A percentile compares a stretch with the other conserved stretches of the same genome.
phyloP scores from a whole-genome alignment of 768 basidiomycete genomes.

The Psilocybe subaeruginosa region DNA sequence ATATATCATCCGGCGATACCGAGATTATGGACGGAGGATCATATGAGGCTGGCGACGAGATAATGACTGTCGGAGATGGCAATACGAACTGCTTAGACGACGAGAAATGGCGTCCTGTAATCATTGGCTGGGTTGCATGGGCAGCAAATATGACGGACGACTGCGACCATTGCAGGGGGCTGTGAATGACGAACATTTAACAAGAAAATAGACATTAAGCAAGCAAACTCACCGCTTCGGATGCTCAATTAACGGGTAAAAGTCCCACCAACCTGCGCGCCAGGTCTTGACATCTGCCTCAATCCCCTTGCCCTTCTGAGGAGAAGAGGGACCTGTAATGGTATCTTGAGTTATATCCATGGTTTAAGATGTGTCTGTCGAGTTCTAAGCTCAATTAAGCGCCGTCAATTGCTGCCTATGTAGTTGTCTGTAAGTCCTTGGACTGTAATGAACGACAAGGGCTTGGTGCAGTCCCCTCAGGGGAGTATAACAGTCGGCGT shows the following conservation, averaged over 20 bases:
- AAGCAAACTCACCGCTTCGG: constrained; percentile 47
- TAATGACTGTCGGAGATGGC: constrained; percentile 53
- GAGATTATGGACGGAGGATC: constrained; percentile 66
- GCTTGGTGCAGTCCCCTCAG: not conserved
- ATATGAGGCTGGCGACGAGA: constrained; percentile 50
- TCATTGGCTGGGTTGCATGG: constrained; percentile 60
- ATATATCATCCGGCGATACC: constrained; percentile 58
- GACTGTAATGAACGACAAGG: not conserved
- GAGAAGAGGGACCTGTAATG: constrained; percentile 12
- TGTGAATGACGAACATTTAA: constrained; percentile 27
- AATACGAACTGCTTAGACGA: constrained; percentile 68
- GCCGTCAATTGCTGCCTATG: not conserved
- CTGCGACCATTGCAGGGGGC: constrained; percentile 73
- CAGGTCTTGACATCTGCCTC: constrained; percentile 41
- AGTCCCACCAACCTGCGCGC: constrained; percentile 78
- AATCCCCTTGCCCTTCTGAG: constrained; percentile 49
- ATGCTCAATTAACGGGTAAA: constrained; percentile 61
- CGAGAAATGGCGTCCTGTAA: constrained; percentile 69
- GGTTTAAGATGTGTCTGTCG: not conserved
- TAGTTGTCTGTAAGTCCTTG: not conserved
- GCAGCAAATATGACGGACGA: constrained; percentile 72
- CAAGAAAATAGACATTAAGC: not conserved
- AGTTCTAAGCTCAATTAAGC: not conserved
- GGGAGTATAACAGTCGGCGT: not conserved
- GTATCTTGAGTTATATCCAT: constrained; percentile 18